Evolutionary conservation across 257 asterid genomes (phyloP), one percentile per base, ranked within the genome.

Genomic region (Gardenia jasminoides): DNA sequence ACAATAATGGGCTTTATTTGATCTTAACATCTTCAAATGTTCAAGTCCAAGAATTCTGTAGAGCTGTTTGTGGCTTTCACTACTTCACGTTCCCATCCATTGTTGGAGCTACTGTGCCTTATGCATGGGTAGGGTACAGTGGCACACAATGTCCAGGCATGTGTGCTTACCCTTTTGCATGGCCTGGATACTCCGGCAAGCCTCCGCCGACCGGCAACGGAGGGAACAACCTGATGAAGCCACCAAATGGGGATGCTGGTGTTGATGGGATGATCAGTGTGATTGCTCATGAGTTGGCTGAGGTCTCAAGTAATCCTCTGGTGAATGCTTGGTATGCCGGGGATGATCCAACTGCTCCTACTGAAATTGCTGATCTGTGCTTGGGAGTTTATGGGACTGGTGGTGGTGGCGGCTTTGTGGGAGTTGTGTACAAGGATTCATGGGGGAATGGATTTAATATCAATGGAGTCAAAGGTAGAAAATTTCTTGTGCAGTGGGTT

Each of bases 201-300:
- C 87, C 85, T 31, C 86, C 87, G 24, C 81, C 86, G 10, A 66
- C 41, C 0, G 76, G 70, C 17, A 77, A 77, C 13, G 86, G 81
- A 50, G 88, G 79, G 36, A 76, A 80, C 67, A 54, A 78, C 16
- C 47, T 86, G 41, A 86, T 92, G 92, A 59, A 87, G 10, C 78
- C 96, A 8, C 97, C 97, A 2, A 90, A 92, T 26, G 94, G 93
- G 20, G 92, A 89, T 31, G 82, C 84, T 1, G 97, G 92, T 10
- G 79, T 82, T 7, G 97, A 92, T 70, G 96, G 96, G n/a, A 91
- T 92, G 96, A 88, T 92, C n/a, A 89, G 91, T 69, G 97, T 93
- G 88, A 91, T 93, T 39, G 97, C 88, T 0, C 97, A 93, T 56
- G 97, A 93, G 84, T 70, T 92, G 3, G 97, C 97, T 0, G 97